Evolutionary conservation across 805 yeast species (phyloP), one percentile per base, ranked within the genome.

Genomic region (Candida lessepsii): DNA sequence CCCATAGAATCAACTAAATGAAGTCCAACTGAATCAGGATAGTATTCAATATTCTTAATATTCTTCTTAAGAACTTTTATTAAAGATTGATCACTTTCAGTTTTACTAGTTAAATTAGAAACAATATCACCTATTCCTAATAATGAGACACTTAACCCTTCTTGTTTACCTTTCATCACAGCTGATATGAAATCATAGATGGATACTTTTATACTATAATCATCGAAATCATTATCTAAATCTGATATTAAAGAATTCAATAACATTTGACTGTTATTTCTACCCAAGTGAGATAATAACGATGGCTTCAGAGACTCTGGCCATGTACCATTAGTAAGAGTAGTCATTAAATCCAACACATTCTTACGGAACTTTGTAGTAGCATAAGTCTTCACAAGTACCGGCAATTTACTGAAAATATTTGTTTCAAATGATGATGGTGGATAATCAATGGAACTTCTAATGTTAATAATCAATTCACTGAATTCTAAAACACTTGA

Each of bases 231-330:
- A 46, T 75, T 77, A 20, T 75, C 72, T 50, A 89, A 65, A 49
- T 86, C 89, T 0, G 70, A 48, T 0, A 80, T 73, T 20, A 91
- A 57, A 1, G 83, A 72, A n/a, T 71, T 67, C 8, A 86, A 64
- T 20, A 91, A 67, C 3, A 77, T 60, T 19, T 71, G 73, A 0
- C 96, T 75, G 48, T 77, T 73, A 14, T 71, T 67, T n/a, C 74
- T 67, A 3, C 95, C 93, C 39, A 91, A 63, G 56, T 87, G 87
- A 0, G 97, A 85, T 28, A 91, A 67, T 35, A 91, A 63, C 1
- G 96, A 88, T 3, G 96, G 95, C 24, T 81, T 76, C n/a, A 48
- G 38, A 19, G 76, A 80, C 4, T 65, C 63, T 5, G 68, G 67
- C 82, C 86, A 79, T 2, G 54, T 61, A 0, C 80, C 80, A 30